phyloP scores from a whole-genome alignment of 179 eudicot genomes.

The Corrigiola litoralis region DNA sequence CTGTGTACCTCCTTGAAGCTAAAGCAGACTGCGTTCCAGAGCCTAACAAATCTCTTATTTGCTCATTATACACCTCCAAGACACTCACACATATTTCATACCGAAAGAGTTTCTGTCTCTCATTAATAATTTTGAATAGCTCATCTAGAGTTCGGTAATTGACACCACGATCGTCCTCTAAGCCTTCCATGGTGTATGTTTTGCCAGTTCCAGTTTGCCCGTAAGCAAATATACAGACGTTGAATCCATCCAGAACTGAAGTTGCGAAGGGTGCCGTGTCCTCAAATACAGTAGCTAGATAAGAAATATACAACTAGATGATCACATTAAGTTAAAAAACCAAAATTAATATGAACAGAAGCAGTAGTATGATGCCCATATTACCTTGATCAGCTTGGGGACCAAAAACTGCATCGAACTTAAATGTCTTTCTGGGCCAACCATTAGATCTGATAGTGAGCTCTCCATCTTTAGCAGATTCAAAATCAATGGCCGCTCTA shows the following conservation, averaged over 20 bases:
- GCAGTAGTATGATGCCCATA: conserved; percentile 2
- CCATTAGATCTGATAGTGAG: conserved; percentile 61
- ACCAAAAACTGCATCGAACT: conserved; percentile 82
- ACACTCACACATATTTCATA: conserved; percentile 85
- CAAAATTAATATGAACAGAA: background rate
- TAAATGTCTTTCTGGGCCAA: conserved; percentile 56
- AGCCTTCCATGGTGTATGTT: conserved; percentile 97
- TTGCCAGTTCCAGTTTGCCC: conserved; percentile 98
- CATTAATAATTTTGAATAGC: conserved; percentile 59
- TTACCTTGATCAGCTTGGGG: conserved; percentile 90
- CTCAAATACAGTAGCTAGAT: conserved; percentile 71
- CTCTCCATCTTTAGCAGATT: conserved; percentile 77
- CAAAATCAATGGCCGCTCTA: conserved; percentile 66
- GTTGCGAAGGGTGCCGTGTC: conserved; percentile 84
- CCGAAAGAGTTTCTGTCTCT: conserved; percentile 49
- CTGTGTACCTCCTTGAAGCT: conserved; percentile 62
- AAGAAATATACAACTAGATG: background rate
- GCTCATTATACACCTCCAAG: conserved; percentile 93
- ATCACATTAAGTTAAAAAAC: background rate
- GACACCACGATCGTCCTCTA: conserved; percentile 77
- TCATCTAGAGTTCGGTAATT: conserved; percentile 82
- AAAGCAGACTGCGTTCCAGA: conserved; percentile 56
- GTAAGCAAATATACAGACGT: conserved; percentile 94
- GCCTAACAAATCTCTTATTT: conserved; percentile 74
- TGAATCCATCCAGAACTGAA: conserved; percentile 94